Percentiles rank a stretch among this genome's conserved stretches.
phyloP scores from a whole-genome alignment of 2,329 filamentous ascomycete species.

The Dichotomopilus funicola region DNA sequence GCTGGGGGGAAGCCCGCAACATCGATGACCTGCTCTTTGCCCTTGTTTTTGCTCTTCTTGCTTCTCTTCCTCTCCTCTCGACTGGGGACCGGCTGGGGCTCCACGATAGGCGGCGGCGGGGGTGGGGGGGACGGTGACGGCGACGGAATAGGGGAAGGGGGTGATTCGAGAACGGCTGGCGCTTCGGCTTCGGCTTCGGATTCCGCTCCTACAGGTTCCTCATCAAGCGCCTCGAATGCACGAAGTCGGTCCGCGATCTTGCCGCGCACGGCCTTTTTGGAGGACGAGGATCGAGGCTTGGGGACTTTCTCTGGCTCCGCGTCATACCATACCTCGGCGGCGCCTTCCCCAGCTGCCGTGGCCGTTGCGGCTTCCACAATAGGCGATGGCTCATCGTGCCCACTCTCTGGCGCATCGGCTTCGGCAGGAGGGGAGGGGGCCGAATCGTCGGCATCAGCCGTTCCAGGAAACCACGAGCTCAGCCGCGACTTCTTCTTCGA shows the following conservation, averaged over 20 bases:
- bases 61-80: constrained; percentile 36
- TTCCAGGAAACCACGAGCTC: constrained; percentile 23
- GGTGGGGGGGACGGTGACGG: constrained; percentile 34
- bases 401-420: constrained; percentile 34
- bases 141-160: constrained; percentile 14
- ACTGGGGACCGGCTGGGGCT: constrained; percentile 22
- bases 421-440: constrained; percentile 5
- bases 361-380: constrained; percentile 39
- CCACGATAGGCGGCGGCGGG: constrained; percentile 24
- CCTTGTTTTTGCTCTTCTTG: constrained; percentile 17
- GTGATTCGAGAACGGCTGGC: background rate
- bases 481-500: constrained; percentile 30
- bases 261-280: constrained; percentile 43
- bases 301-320: constrained; percentile 33
- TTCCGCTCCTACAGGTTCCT: constrained; percentile 23
- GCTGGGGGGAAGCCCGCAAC: constrained; percentile 17
- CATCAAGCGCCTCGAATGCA: constrained; percentile 45
- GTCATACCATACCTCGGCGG: constrained; percentile 28
- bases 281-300: constrained; percentile 27
- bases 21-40: constrained; percentile 24
- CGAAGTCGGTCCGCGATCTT: constrained; percentile 53
- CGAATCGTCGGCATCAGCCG: background rate
- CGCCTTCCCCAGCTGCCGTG: constrained; percentile 18
- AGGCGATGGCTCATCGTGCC: constrained; percentile 44
- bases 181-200: constrained; percentile 9